These are phyloP conservation scores for Cylindrotheca fusiformis DNA, from an alignment of 108 stramenopile genomes.

Conservation along the genomic window DNA sequence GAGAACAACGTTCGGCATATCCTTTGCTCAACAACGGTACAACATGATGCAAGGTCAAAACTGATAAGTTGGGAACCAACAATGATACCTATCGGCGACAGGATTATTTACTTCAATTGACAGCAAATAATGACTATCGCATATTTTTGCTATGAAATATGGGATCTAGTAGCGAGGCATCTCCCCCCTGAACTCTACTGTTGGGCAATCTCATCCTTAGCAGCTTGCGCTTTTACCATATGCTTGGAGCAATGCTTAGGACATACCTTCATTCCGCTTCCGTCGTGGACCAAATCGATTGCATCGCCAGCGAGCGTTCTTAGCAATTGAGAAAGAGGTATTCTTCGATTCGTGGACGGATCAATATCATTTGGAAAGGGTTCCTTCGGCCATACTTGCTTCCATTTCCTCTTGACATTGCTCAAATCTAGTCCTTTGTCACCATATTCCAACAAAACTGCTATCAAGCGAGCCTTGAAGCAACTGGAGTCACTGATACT, in stretches of 20 bases:
- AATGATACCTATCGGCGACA: no score
- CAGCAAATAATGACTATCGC: no score
- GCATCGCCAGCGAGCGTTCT: constrained; percentile 25
- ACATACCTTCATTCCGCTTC: neutral
- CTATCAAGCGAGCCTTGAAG: constrained; percentile 70
- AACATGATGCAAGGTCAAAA: no score
- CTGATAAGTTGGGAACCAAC: no score
- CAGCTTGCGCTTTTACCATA: no score
- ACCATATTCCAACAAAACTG: constrained; percentile 79
- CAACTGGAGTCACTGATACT: constrained; percentile 11
- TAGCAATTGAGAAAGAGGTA: constrained; percentile 15
- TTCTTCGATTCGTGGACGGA: neutral
- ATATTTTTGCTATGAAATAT: no score
- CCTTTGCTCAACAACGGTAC: neutral
- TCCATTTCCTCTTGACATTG: constrained; percentile 69
- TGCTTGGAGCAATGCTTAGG: neutral
- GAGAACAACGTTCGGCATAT: neutral
- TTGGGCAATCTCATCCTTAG: no score
- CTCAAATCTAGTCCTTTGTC: constrained; percentile 64
- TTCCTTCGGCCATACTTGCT: constrained; percentile 82
- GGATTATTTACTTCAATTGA: no score
- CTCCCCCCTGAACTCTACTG: no score
- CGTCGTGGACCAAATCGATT: constrained; percentile 20
- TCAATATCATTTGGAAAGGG: constrained; percentile 53
- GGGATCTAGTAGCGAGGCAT: no score